Conservation (phyloP, 2,329 filamentous ascomycete species). For the Fusarium miscanthi region DNA sequence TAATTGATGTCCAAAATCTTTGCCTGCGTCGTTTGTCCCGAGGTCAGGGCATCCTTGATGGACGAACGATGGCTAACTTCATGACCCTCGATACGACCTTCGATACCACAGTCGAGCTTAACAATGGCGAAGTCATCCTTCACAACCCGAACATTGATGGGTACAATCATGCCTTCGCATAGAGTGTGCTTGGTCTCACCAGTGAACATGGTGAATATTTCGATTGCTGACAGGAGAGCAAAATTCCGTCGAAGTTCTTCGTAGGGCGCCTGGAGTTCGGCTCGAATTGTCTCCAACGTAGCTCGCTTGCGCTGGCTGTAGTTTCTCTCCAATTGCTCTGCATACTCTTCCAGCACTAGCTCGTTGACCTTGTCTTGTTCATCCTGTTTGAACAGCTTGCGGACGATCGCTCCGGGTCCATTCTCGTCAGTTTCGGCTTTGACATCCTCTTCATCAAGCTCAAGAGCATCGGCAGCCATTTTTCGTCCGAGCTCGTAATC, state of each 20-base stretch:
- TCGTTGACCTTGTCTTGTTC: conserved; percentile 96
- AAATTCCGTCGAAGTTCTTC: conserved; percentile 92
- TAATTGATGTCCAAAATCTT: conserved; percentile 91
- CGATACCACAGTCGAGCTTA: conserved; percentile 92
- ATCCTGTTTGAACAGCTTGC: conserved; percentile 94
- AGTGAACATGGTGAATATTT: conserved; percentile 96
- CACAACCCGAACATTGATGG: conserved; percentile 87
- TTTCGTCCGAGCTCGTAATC: conserved; percentile 98
- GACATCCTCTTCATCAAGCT: conserved; percentile 97
- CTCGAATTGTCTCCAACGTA: conserved; percentile 94
- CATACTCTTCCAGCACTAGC: conserved; percentile 94
- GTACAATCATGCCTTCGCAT: conserved; percentile 89
- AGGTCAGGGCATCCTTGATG: conserved; percentile 77
- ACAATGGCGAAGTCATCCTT: conserved; percentile 94
- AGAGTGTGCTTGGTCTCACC: conserved; percentile 90
- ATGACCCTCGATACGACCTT: conserved; percentile 84
- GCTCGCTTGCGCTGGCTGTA: conserved; percentile 95
- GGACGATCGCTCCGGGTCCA: conserved; percentile 88
- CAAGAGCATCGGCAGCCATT: conserved; percentile 96
- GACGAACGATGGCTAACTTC: conserved; percentile 81
- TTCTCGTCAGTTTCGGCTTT: conserved; percentile 93
- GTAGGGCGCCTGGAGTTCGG: conserved; percentile 90
- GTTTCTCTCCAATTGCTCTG: conserved; percentile 91
- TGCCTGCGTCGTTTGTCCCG: conserved; percentile 86
- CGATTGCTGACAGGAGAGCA: conserved; percentile 73